Evolutionary conservation across 805 yeast species (phyloP), one percentile per base, ranked within the genome.

Genomic region (Yarrowia keelungensis): DNA sequence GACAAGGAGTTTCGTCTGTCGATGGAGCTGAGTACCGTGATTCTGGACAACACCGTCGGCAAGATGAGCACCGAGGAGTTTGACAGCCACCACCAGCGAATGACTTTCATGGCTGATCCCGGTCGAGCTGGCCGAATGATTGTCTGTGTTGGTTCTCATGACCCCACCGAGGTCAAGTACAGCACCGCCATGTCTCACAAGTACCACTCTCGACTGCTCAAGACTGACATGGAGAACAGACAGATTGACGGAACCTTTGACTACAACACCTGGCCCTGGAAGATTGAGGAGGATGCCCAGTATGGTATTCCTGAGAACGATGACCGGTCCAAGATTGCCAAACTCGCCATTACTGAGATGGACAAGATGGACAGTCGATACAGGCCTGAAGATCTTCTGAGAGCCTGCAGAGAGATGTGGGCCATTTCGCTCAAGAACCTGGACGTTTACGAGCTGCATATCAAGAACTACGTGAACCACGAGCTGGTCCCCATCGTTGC

Each of bases 1-100:
- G 86, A 88, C 39, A 76, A 77, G 19, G 96, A 91, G 76, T 89
- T 91, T 75, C 83, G 81, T 70, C 75, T 83, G 35, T 86, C 91
- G 8, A 73, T 89, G 71, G 76, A 80, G 11, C 75, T 90, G 1
- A 81, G 89, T 79, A 76, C 79, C 15, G 76, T 78, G 11, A 45
- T 88, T 1, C 69, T 89, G 69, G 78, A 81, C 26, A 8, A 47
- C 7, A 16, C n/a, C 8, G 15, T 49, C 12, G 46, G 41, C 22
- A 62, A 62, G 22, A 47, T 47, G 47, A 16, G 45, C 11, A 11
- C 32, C 35, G 46, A 47, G 32, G 56, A 62, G 16, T 62, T 47
- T 11, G 56, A 62, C 46, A 19, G 39, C 32, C 45, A 62, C 14
- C 56, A 62, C 15, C 67, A 62, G 41, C 45, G 67, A 14, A 9